A percentile compares a stretch with the other conserved stretches of the same genome.
phyloP scores from a whole-genome alignment of 1,284 basidiomycete species.

The Ceratobasidium sp. region DNA sequence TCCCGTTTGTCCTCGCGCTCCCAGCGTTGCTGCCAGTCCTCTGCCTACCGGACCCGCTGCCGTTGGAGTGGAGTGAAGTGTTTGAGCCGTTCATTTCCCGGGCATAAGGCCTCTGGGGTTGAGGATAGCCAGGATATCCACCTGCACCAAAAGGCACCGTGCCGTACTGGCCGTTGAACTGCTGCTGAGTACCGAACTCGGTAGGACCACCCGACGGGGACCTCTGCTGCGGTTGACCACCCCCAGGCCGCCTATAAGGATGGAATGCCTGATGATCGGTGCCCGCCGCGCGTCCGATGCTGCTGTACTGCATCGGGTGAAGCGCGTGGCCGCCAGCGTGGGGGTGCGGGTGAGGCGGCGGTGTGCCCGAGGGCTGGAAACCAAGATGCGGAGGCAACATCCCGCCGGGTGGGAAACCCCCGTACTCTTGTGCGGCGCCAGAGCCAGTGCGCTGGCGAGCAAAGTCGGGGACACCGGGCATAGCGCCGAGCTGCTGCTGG shows the following conservation, averaged over 20 bases:
- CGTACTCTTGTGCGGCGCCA: slow-evolving; percentile 15
- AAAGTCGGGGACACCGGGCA: slow-evolving; percentile 52
- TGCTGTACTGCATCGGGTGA: slow-evolving; percentile 61
- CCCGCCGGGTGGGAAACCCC: slow-evolving; percentile 17
- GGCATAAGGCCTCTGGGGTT: slow-evolving; percentile 69
- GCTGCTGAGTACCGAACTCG: slow-evolving; percentile 16
- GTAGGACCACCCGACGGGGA: not conserved
- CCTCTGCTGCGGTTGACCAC: not conserved
- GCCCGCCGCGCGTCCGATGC: slow-evolving; percentile 24
- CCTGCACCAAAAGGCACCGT: slow-evolving; percentile 1
- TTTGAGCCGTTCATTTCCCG: slow-evolving; percentile 56
- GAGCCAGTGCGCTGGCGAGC: slow-evolving; percentile 53
- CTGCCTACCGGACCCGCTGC: slow-evolving; percentile 26
- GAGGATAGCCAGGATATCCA: slow-evolving; percentile 24
- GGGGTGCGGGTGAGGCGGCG: slow-evolving; percentile 65
- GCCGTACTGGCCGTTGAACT: slow-evolving; percentile 21
- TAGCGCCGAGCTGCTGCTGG: slow-evolving; percentile 59
- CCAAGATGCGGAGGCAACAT: slow-evolving; percentile 30
- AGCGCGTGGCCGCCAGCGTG: slow-evolving; percentile 52
- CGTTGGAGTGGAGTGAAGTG: slow-evolving; percentile 44
- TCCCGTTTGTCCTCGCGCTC: slow-evolving; percentile 17
- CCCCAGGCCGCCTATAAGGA: slow-evolving; percentile 41
- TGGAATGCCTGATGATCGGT: slow-evolving; percentile 41
- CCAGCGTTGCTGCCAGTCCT: slow-evolving; percentile 23
- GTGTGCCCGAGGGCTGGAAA: slow-evolving; percentile 51